Evolutionary conservation across 1,139 yeast species (phyloP), one percentile per base, ranked within the genome.

Genomic region (Saccharomyces hybrid): DNA sequence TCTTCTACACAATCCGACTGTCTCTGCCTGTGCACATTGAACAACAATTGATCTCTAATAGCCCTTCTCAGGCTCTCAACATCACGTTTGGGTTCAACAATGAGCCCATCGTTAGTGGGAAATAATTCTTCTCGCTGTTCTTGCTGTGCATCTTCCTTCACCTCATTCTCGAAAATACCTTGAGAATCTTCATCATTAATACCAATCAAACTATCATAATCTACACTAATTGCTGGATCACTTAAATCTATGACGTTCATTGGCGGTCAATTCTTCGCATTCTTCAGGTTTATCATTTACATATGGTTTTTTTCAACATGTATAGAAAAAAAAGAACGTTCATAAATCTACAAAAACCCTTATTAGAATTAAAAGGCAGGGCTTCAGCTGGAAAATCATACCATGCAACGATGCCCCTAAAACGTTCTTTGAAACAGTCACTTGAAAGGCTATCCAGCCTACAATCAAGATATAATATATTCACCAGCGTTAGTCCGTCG

Each of bases 401-500:
- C 14, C 5, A 38, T 16, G 23, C 25, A 38, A 38, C 23, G 23
- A 38, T 38, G 42, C 42, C 42, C 6, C 23, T 38, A 16, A 38
- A 38, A 16, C 42, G 42, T 8, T 38, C 25, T 14, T 38, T 38
- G 5, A 38, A 16, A 38, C 23, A 38, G 11, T 16, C 42, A 16
- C 23, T 38, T 16, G 23, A 38, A n/a, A n/a, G 42, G 11, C 25
- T 49, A n/a, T 27, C 52, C 14, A 46, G 41, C n/a, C n/a, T 49
- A n/a, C 52, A 49, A 14, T 34, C 41, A 9, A 26, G 16, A 8
- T 49, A 50, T 46, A 27, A 55, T 41, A 25, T 48, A 23, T 41
- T 51, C 38, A 28, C 46, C 27, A 23, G 19, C 34, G 44, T 42
- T 19, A 32, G 42, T 14, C 41, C 16, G 13, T 31, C 34, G 34